Evolutionary conservation across 2,329 filamentous ascomycete genomes (phyloP), one percentile per base, ranked within the genome.

Genomic region (Calonectria pauciramosa): DNA sequence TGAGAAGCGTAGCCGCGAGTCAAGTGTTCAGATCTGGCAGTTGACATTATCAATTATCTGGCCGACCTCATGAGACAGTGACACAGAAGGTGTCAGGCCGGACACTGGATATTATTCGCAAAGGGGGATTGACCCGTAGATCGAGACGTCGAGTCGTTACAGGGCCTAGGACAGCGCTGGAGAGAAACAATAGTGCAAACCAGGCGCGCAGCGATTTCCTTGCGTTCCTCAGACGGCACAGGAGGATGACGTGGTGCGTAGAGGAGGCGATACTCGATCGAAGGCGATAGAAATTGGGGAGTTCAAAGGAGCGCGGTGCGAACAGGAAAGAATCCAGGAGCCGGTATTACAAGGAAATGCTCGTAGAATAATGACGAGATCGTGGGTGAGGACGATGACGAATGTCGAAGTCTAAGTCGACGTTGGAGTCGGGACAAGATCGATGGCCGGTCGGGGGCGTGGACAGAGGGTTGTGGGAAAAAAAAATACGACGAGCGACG

Each of bases 41-140:
- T 95, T 90, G 95, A 94, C 96, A 98, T 98, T 96, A 96, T 96
- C 91, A 89, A 96, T 96, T 96, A 95, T 88, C 83, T 87, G 86
- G 87, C 87, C 85, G 86, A 85, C 86, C 85, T 89, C 88, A 89
- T 90, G 79, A 78, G 81, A 81, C 75, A 77, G 78, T 76, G 80
- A 79, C 78, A 77, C 76, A 73, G 51, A 54, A 73, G 72, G 77
- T 81, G 80, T 71, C 78, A 59, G 80, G 80, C 76, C 78, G 78
- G 80, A 77, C 74, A 79, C 75, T 73, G 71, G 78, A 78, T 78
- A 79, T 80, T 80, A 79, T 80, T 78, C 77, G 78, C 75, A 74
- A 71, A 54, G 51, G 67, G 68, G 60, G 26, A 59, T 72, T 38
- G 54, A 65, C 56, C 71, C 54, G 72, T 68, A 56, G 66, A 69